Conservation (phyloP, 345 rosid species). For the Camelina hispida region DNA sequence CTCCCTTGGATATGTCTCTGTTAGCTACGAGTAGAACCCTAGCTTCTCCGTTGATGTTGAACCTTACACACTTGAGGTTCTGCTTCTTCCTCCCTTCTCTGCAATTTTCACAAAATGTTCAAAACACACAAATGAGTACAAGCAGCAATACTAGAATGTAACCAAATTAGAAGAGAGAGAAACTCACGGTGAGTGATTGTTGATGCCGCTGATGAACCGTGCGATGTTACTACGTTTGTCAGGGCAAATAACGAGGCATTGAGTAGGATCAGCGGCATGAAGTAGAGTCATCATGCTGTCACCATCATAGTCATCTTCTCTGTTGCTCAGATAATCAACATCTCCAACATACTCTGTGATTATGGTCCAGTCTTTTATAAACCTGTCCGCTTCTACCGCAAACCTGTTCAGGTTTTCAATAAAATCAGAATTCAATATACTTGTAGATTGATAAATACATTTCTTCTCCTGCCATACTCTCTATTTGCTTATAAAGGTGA, state of each 20-base stretch:
- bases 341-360: constrained; percentile 91
- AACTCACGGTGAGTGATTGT: constrained; percentile 86
- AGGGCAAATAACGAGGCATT: constrained; percentile 90
- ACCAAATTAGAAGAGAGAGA: constrained; percentile 19
- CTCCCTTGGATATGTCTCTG: constrained; percentile 79
- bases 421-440: not conserved
- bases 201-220: constrained; percentile 91
- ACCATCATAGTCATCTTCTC: constrained; percentile 78
- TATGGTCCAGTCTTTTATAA: constrained; percentile 81
- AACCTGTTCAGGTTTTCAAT: constrained; percentile 53
- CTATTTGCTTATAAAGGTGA: not conserved
- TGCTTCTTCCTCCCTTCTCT: constrained; percentile 97
- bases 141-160: not conserved
- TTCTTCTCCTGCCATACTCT: not conserved
- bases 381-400: constrained; percentile 86
- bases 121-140: constrained; percentile 11
- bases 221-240: constrained; percentile 80
- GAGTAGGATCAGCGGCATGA: constrained; percentile 59
- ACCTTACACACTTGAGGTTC: constrained; percentile 93
- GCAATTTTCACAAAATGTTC: constrained; percentile 41
- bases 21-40: constrained; percentile 88
- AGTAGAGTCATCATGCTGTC: constrained; percentile 98
- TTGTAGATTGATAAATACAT: not conserved
- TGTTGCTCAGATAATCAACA: constrained; percentile 80
- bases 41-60: constrained; percentile 74